phyloP scores from a whole-genome alignment of 306 rosid species.

The Luffa acutangula region DNA sequence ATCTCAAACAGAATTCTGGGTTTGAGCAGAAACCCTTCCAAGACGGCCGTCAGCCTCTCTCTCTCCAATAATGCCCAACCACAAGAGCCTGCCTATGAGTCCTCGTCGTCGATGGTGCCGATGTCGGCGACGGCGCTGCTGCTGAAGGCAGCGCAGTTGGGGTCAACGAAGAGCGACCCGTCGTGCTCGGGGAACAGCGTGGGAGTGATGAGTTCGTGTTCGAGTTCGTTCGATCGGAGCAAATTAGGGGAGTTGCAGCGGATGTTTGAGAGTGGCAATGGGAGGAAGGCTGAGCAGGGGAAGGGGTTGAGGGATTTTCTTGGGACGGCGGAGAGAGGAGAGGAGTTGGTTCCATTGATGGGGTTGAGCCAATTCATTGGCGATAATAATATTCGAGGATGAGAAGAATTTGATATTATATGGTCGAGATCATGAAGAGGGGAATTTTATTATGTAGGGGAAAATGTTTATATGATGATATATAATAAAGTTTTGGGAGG shows the following conservation, averaged over 20 bases:
- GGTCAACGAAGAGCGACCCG: conserved; percentile 35
- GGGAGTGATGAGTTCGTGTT: conserved; percentile 28
- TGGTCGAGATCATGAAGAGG: not conserved
- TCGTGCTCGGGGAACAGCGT: conserved; percentile 31
- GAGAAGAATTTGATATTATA: not conserved
- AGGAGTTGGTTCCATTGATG: not conserved
- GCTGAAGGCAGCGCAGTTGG: conserved; percentile 59
- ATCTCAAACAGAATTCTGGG: not conserved
- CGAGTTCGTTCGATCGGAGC: not conserved
- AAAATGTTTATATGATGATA: not conserved
- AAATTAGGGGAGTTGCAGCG: not conserved
- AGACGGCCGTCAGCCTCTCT: not conserved
- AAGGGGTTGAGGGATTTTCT: not conserved
- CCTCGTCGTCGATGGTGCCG: not conserved
- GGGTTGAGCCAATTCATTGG: not conserved
- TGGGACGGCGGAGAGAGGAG: not conserved
- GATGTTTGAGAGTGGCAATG: not conserved
- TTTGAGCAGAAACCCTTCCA: not conserved
- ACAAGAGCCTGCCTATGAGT: too few species aligned
- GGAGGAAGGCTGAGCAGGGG: not conserved
- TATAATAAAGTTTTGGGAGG: not conserved
- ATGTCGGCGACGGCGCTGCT: conserved; percentile 55
- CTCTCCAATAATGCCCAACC: too few species aligned
- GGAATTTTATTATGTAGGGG: not conserved
- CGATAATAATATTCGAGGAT: not conserved